Evolutionary conservation across 2,329 filamentous ascomycete genomes (phyloP).

Genomic region (Pseudogymnoascus verrucosus): DNA sequence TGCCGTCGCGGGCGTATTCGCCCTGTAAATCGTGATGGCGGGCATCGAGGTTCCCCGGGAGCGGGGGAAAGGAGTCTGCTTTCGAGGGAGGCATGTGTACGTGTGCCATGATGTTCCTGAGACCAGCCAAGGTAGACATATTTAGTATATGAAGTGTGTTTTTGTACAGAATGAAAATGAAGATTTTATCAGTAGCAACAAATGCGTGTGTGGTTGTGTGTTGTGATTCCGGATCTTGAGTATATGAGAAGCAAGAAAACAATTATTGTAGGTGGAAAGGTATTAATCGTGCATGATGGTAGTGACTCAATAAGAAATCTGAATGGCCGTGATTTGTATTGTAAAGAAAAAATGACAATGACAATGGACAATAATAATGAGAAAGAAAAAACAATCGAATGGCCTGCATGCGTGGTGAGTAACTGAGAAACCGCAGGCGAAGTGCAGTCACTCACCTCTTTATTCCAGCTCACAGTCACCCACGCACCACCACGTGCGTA

Average conservation of each 20-base stretch:
- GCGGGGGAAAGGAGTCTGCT: conserved; percentile 25
- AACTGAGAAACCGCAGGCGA: not conserved
- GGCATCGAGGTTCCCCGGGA: conserved; percentile 29
- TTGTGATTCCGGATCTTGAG: not conserved
- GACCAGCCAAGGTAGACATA: conserved; percentile 26
- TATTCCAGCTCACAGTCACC: not conserved
- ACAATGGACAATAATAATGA: conserved; percentile 9
- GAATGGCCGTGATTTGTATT: conserved; percentile 4
- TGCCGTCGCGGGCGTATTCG: conserved; percentile 14
- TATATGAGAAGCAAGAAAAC: not conserved
- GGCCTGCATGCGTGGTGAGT: not conserved
- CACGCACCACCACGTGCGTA: not conserved
- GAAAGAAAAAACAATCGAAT: not conserved
- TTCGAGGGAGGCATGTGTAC: conserved; percentile 27
- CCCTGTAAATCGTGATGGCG: conserved; percentile 25
- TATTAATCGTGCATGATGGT: not conserved
- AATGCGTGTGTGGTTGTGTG: conserved; percentile 5
- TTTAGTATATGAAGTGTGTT: conserved; percentile 18
- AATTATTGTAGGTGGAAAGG: not conserved
- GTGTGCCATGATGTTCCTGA: conserved; percentile 24
- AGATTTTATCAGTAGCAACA: conserved; percentile 11
- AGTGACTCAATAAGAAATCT: not conserved
- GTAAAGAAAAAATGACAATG: not conserved
- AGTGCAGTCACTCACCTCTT: not conserved
- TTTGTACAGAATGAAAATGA: not conserved